These are phyloP conservation scores for Capsicum chinense DNA, from an alignment of 257 asterid species.

Conservation along the genomic window DNA sequence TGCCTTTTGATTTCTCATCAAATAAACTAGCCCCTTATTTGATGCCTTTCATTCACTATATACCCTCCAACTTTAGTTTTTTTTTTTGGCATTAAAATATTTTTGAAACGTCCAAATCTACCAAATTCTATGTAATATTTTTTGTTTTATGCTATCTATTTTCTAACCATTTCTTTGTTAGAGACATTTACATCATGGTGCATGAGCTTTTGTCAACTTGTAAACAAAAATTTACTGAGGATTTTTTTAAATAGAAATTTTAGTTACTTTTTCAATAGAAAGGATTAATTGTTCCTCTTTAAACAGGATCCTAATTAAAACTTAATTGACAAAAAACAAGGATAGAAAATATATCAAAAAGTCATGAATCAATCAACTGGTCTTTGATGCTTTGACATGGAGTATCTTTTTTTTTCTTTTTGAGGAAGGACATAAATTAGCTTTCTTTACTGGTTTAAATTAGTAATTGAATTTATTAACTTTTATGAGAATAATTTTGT, in stretches of 20 bases:
- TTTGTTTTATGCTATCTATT: slow-evolving; percentile 7
- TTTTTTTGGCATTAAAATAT: neutral
- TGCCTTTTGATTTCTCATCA: neutral
- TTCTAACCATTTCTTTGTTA: neutral
- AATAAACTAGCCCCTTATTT: neutral
- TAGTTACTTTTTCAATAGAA: neutral
- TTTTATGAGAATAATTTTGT: neutral
- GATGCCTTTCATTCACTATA: slow-evolving; percentile 3
- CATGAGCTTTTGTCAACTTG: neutral
- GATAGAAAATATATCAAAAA: neutral
- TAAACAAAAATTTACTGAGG: neutral
- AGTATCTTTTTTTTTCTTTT: neutral
- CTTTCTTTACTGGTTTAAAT: neutral
- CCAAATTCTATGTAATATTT: neutral
- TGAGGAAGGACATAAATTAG: neutral
- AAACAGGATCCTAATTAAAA: neutral
- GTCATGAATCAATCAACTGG: neutral
- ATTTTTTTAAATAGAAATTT: neutral
- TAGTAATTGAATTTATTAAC: neutral
- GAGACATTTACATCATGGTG: neutral
- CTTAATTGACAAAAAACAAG: neutral
- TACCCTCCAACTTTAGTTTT: neutral
- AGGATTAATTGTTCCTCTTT: neutral
- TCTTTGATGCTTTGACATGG: neutral
- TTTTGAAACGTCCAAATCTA: neutral